These are phyloP conservation scores for Nicotiana paniculata DNA, from an alignment of 257 asterid genomes.

Conservation along the genomic window DNA sequence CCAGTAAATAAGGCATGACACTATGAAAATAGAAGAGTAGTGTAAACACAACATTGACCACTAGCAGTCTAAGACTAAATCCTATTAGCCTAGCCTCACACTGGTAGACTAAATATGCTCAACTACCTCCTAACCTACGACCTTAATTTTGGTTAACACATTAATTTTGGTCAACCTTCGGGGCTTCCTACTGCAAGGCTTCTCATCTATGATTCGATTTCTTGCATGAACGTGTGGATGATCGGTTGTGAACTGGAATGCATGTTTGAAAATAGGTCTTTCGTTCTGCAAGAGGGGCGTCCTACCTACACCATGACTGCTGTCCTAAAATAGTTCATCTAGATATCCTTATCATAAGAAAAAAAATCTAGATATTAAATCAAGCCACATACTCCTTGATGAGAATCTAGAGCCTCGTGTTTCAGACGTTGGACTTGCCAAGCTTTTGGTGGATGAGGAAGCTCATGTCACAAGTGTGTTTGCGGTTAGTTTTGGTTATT, in stretches of 20 bases:
- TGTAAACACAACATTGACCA: no score
- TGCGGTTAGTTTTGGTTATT: conserved; percentile 93
- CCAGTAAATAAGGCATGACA: no score
- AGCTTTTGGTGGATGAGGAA: conserved; percentile 86
- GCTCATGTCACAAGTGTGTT: conserved; percentile 94
- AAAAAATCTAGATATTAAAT: conserved; percentile 47
- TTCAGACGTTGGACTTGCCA: conserved; percentile 95
- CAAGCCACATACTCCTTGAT: conserved; percentile 89
- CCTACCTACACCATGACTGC: conserved; percentile 93
- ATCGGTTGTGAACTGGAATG: conserved; percentile 60
- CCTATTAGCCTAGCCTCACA: no score
- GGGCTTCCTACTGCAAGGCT: no score
- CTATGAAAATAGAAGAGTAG: no score
- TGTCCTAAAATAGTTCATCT: conserved; percentile 83
- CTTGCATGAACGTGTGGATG: conserved; percentile 26
- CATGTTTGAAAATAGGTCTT: conserved; percentile 70
- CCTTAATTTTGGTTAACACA: no score
- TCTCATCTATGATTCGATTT: no score
- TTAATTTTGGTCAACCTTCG: no score
- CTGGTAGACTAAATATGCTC: no score
- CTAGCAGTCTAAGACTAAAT: no score
- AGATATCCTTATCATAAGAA: no score
- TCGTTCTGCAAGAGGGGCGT: conserved; percentile 91
- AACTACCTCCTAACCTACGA: no score
- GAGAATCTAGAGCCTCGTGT: conserved; percentile 89